Evolutionary conservation across 75 land plant species (phyloP), one percentile per base, ranked within the genome.

Genomic region (Larix kaempferi): DNA sequence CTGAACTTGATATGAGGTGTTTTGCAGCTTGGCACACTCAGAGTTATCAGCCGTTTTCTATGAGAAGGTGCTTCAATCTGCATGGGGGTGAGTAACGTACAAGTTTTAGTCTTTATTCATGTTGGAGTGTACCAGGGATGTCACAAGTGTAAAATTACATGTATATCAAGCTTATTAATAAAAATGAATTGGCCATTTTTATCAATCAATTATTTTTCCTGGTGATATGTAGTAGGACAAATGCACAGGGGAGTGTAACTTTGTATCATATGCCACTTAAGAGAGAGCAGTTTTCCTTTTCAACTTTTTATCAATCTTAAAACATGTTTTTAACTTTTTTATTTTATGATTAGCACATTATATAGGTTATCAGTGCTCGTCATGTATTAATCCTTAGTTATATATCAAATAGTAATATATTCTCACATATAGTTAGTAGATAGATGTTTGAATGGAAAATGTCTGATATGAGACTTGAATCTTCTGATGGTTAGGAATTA

Each of bases 1-100:
- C 10, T 41, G 23, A 69, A 41, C 74, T 23, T 69, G 52, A 69
- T 41, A 41, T 69, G 35, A 21, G 73, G 52, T 69, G 58, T 25
- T 39, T 75, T 82, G 78, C 93, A 96, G 99, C 82, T 84, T 96
- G 86, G 99, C 99, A 3, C 99, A 96, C 79, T 95, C 99, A 17
- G 95, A 96, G 76, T 82, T 96, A 52, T 96, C 99, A 49, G 85
- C 98, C 59, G 99, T 96, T 66, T 96, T 96, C 87, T 96, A 92
- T 76, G 99, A 96, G 82, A 94, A 88, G 78, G 80, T 96, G 39
- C 90, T 96, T 8, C 86, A 92, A 2, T 90, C 94, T 71, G 89
- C 99, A n/a, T 96, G 90, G 91, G 85, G 95, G 99, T 96, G 61
- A 88, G 93, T 82, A 54, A 61, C 5, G 1, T 12, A 16, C 17